These are phyloP conservation scores for Leptographium lundbergii DNA, from an alignment of 2,329 filamentous ascomycete species.

Conservation along the genomic window DNA sequence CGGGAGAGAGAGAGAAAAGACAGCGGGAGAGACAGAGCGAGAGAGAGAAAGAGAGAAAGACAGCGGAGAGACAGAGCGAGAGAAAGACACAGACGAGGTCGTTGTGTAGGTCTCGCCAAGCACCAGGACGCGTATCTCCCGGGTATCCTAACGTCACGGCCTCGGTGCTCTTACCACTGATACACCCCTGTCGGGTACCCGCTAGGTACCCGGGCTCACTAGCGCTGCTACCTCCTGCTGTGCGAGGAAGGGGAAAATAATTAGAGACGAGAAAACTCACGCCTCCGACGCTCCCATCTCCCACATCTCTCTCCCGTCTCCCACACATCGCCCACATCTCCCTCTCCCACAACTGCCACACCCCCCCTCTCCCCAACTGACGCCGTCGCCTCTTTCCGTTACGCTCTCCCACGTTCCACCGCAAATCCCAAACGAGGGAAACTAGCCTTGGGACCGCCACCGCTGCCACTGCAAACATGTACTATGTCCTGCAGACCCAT, in stretches of 20 bases:
- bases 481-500: too few species aligned
- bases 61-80: not conserved
- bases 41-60: not conserved
- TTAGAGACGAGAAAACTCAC: not conserved
- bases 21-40: not conserved
- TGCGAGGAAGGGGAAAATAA: not conserved
- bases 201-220: not conserved
- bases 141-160: not conserved
- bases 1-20: not conserved
- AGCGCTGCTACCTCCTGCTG: constrained; percentile 1
- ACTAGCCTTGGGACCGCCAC: constrained; percentile 1
- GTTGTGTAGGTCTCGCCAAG: constrained; percentile 6
- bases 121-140: not conserved
- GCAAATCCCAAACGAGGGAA: constrained; percentile 6
- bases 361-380: not conserved
- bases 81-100: constrained; percentile 5
- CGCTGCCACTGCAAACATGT: not conserved
- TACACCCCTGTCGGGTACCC: constrained; percentile 1
- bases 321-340: not conserved
- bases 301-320: not conserved
- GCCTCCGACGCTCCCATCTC: not conserved
- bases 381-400: constrained; percentile 3
- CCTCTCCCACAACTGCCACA: not conserved
- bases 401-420: constrained; percentile 5
- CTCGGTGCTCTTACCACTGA: too few species aligned